A percentile compares a stretch with the other conserved stretches of the same genome.
Evolutionary conservation across 768 basidiomycete genomes (phyloP).

Genomic region (Boletus pseudopeckii): DNA sequence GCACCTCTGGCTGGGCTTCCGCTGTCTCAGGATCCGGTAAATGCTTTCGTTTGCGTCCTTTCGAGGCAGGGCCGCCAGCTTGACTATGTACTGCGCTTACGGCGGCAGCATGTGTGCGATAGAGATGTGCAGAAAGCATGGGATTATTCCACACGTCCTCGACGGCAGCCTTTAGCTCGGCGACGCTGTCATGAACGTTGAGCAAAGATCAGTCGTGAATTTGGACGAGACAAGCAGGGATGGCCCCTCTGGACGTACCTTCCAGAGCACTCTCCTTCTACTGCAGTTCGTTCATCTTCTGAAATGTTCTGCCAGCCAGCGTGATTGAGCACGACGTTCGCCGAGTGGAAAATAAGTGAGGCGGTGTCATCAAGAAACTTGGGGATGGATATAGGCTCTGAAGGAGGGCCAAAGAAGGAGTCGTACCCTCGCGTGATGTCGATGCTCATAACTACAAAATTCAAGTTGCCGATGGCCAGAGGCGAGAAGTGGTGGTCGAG

Average conservation of each 20-base stretch:
- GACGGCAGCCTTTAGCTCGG: constrained; percentile 46
- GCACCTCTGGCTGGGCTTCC: constrained; percentile 45
- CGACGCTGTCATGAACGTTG: constrained; percentile 40
- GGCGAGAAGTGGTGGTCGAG: neutral
- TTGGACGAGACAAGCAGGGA: neutral
- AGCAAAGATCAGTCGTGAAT: neutral
- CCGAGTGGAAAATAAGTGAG: constrained; percentile 9
- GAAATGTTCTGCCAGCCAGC: constrained; percentile 24
- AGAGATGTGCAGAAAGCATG: constrained; percentile 52
- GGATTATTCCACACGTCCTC: constrained; percentile 53
- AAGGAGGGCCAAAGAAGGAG: constrained; percentile 63
- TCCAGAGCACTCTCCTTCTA: constrained; percentile 39
- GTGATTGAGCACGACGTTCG: constrained; percentile 10
- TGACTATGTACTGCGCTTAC: constrained; percentile 37
- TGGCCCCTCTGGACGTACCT: constrained; percentile 29
- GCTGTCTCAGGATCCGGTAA: constrained; percentile 14
- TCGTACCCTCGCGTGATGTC: constrained; percentile 37
- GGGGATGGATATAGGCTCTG: constrained; percentile 47
- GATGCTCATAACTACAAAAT: constrained; percentile 9
- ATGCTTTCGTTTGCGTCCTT: constrained; percentile 37
- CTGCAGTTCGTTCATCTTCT: constrained; percentile 25
- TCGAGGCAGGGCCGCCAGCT: constrained; percentile 28
- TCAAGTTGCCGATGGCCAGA: neutral
- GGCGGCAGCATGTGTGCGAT: constrained; percentile 48
- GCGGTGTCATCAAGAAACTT: constrained; percentile 41